Evolutionary conservation across 768 basidiomycete species (phyloP), one percentile per base, ranked within the genome.

Genomic region (Gymnopilus junonius): DNA sequence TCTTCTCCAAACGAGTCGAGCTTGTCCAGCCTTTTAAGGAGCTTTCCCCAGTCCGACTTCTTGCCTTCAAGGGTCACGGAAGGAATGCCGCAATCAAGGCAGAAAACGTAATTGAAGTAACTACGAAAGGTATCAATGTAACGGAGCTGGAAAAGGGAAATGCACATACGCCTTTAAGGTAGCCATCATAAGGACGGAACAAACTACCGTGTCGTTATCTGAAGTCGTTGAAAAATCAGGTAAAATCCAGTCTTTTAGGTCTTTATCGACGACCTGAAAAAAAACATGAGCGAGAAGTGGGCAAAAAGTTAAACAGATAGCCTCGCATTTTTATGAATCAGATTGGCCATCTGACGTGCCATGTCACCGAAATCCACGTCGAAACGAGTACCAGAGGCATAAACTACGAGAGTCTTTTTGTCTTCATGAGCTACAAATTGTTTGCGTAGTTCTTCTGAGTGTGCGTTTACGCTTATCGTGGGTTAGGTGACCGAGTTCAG

Each of bases 381-480:
- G 27, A 69, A 65, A 4, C 71, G 51, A n/a, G 29, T 64, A 2
- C 59, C 61, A 4, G 14, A 21, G 1, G 65, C 62, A 4, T 53
- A 25, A 20, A 81, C 61, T 5, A 70, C 60, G 34, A 83, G 60
- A 8, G 67, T 42, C 43, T 75, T 71, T 63, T 75, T 67, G 2
- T 69, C 77, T 15, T 74, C 68, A 31, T 77, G 77, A 2, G 65
- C 61, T 5, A 78, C 76, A 53, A 80, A 79, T 21, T 71, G 65
- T 6, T 62, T 55, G 8, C 77, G 70, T 20, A 80, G 66, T 7
- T 71, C 70, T 53, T 78, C 76, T 8, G 66, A 55, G 46, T 67
- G 59, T 20, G 66, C 66, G 40, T 67, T 67, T 21, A 67, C 66
- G 39, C 62, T 64, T 15, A 7, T 23, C 15, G n/a, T n/a, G n/a